phyloP scores from a whole-genome alignment of 1,139 yeast species.

The Yamadazyma triangularis region DNA sequence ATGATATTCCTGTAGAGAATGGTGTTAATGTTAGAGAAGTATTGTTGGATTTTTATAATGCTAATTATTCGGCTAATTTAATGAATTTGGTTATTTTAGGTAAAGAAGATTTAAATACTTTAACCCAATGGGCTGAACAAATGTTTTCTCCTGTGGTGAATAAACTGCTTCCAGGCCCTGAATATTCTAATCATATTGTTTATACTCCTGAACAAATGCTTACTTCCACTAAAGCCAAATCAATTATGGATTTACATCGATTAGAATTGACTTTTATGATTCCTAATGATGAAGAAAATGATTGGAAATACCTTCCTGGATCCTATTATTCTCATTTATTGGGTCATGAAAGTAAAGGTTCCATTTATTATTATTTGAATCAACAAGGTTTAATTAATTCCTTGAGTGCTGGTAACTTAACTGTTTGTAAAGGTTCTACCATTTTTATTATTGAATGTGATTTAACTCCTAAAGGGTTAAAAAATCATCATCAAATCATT shows the following conservation, averaged over 20 bases:
- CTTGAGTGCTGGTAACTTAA: slow-evolving; percentile 69
- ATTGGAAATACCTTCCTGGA: slow-evolving; percentile 68
- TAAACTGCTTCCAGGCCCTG: slow-evolving; percentile 46
- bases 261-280: slow-evolving; percentile 66
- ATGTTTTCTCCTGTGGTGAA: slow-evolving; percentile 64
- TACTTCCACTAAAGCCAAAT: slow-evolving; percentile 61
- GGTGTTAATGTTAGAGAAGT: slow-evolving; percentile 59
- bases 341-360: slow-evolving; percentile 90
- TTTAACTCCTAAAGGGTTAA: slow-evolving; percentile 68
- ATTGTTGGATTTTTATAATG: slow-evolving; percentile 55
- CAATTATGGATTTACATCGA: slow-evolving; percentile 74
- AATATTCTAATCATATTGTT: slow-evolving; percentile 32
- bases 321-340: slow-evolving; percentile 72
- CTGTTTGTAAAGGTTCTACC: slow-evolving; percentile 66
- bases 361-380: slow-evolving; percentile 67
- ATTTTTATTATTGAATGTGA: slow-evolving; percentile 66
- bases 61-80: slow-evolving; percentile 66
- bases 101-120: slow-evolving; percentile 67
- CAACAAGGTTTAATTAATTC: slow-evolving; percentile 71
- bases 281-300: slow-evolving; percentile 63
- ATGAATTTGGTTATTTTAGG: slow-evolving; percentile 89
- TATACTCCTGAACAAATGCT: slow-evolving; percentile 44
- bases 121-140: slow-evolving; percentile 67
- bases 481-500: slow-evolving; percentile 58
- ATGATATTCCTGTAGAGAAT: too few species aligned